Evolutionary conservation across 345 rosid species (phyloP).

Genomic region (Chamaenerion angustifolium): DNA sequence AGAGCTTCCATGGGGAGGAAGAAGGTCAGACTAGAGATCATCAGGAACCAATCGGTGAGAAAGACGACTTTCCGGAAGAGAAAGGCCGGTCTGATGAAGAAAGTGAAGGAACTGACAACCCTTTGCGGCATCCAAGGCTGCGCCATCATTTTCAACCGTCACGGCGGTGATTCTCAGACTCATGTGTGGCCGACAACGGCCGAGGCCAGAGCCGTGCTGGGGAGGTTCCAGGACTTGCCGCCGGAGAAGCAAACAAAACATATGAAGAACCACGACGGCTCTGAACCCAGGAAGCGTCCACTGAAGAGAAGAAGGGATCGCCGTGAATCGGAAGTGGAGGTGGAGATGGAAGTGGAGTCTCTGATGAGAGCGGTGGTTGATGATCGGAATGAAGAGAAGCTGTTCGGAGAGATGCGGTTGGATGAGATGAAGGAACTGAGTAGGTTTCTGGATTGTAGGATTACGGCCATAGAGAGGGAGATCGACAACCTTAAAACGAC

Average conservation of each 20-base stretch:
- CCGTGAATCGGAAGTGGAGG: constrained; percentile 9
- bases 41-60: constrained; percentile 17
- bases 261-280: constrained; percentile 19
- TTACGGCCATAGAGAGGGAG: not conserved
- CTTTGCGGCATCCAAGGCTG: constrained; percentile 31
- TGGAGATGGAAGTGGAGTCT: constrained; percentile 17
- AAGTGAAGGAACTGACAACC: constrained; percentile 23
- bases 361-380: constrained; percentile 6
- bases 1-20: constrained; percentile 8
- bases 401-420: not conserved
- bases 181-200: constrained; percentile 24
- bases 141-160: constrained; percentile 17
- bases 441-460: constrained; percentile 9
- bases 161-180: constrained; percentile 5
- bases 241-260: constrained; percentile 15
- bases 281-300: constrained; percentile 8
- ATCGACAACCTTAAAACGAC: not conserved
- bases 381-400: not conserved
- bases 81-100: constrained; percentile 28
- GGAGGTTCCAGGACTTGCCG: constrained; percentile 15
- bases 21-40: constrained; percentile 18
- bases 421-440: constrained; percentile 8
- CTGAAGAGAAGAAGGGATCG: constrained; percentile 6
- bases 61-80: constrained; percentile 24
- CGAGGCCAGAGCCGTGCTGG: constrained; percentile 10